phyloP scores from a whole-genome alignment of 495 filamentous ascomycete species.

The Cudoniella acicularis region DNA sequence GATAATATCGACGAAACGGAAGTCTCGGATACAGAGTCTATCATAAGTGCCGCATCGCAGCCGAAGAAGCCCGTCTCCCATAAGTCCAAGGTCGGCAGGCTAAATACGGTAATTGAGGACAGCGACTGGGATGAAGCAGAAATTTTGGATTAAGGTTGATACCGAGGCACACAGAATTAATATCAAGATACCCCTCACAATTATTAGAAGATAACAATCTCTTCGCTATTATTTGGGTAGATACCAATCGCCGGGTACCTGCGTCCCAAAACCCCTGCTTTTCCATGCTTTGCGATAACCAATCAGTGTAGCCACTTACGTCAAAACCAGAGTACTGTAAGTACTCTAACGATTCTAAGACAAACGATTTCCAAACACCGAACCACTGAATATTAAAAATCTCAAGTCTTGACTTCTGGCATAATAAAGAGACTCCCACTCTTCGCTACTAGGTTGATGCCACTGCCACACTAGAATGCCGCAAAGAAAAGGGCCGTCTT shows the following conservation, averaged over 20 bases:
- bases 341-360: too few species aligned
- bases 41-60: conserved; percentile 21
- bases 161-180: not conserved
- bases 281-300: not conserved
- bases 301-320: not conserved
- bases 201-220: not conserved
- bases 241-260: not conserved
- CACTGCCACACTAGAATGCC: not conserved
- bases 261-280: not conserved
- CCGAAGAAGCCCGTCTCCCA: conserved; percentile 23
- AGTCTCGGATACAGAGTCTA: conserved; percentile 32
- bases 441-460: too few species aligned
- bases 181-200: not conserved
- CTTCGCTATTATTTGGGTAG: not conserved
- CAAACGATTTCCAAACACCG: too few species aligned
- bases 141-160: conserved; percentile 33
- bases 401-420: too few species aligned
- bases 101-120: conserved; percentile 50
- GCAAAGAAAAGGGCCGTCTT: not conserved
- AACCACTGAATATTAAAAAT: too few species aligned
- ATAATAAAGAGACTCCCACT: too few species aligned
- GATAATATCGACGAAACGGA: conserved; percentile 22
- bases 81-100: conserved; percentile 29
- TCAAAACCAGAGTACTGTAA: not conserved
- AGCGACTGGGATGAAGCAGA: conserved; percentile 56